Base-by-base conservation (phyloP, 345 rosid genomes). In the Carallia pectinifolia region DNA sequence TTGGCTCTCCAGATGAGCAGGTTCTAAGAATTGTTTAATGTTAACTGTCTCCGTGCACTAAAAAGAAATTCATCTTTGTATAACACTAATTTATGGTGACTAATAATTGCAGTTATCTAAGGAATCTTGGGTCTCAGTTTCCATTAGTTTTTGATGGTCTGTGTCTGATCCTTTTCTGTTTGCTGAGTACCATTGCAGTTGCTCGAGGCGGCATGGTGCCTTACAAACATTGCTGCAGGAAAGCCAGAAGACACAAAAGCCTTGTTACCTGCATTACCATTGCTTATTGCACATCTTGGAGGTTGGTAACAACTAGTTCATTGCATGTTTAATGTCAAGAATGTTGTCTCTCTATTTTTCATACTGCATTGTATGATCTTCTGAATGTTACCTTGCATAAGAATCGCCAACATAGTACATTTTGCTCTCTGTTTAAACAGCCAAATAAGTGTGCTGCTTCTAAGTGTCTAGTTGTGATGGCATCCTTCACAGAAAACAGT, bases 121-220 rank as follows among this genome's bases (percentile, higher is more conserved):
- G 50, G 4, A 44, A 44, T 44, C 16, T 2, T 44, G 50, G 16
- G 5, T 44, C 50, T 44, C 50, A 12, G 4, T 44, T 23, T 23
- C 50, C 12, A 16, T 44, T 44, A 4, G 50, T 13, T 44, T 44
- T 44, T 12, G 17, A 44, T 12, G 10, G 50, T 3, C 16, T 44
- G 50, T 44, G 34, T 10, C 60, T 56, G 15, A 23, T 30, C 1
- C 60, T 27, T 64, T 48, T 7, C 6, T 17, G 36, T 50, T 73
- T 34, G 76, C n/a, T 34, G 40, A 61, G 40, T 67, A 31, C 38
- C 61, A 64, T 74, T 78, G 76, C 94, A 95, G 98, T 88, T 95
- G 79, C 92, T 95, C 69, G 98, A 92, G 23, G 88, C 97, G 66
- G 97, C 98, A 58, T 92, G 97, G 98, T 90, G 99, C 78, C 97